Base-by-base conservation (phyloP, 192 early-diverging fungal genomes). In the Podila verticillata region DNA sequence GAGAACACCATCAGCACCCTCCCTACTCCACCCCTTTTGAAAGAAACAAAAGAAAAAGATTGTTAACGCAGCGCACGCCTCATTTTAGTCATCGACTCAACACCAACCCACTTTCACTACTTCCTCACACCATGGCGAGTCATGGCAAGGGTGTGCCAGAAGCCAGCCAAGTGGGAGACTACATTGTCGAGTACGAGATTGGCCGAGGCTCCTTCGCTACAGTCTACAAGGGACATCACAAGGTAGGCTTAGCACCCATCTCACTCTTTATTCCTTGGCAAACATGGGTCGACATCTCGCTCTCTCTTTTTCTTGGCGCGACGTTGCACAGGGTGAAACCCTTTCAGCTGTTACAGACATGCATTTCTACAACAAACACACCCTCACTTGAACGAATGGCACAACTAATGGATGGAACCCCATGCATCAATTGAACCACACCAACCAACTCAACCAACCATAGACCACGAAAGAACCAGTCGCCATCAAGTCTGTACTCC, bases 141-240 rank as follows among this genome's bases (percentile, higher is more conserved):
- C 49, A 56, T 24, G 61, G 39, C 30, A 78, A 66, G 39, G 39
- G 64, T 30, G 39, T 51, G 29, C 62, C 64, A 68, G 70, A 80
- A 48, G 48, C 48, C 22, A 60, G 54, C 9, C 77, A 72, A 65
- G 90, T 97, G 30, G 96, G 93, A 57, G 92, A 93, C 72, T 96
- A 95, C 73, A 73, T 91, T 67, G 83, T 97, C 30, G 86, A 89
- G 39, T 83, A 88, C 19, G 94, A 96, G 66, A 97, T 99, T 62
- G 97, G 97, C 39, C 91, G 92, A 24, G 97, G 97, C 9, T 97
- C 96, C 4, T 99, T 98, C 88, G 97, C 97, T 48, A 96, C 92
- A 7, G 97, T 99, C 8, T 98, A 93, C 83, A 89, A 89, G 61
- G 94, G 90, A 15, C 67, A 89, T 28, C 89, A 93, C 71, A 94